Evolutionary conservation across 2,329 filamentous ascomycete species (phyloP).

Genomic region (Dothideomycetes sp.): DNA sequence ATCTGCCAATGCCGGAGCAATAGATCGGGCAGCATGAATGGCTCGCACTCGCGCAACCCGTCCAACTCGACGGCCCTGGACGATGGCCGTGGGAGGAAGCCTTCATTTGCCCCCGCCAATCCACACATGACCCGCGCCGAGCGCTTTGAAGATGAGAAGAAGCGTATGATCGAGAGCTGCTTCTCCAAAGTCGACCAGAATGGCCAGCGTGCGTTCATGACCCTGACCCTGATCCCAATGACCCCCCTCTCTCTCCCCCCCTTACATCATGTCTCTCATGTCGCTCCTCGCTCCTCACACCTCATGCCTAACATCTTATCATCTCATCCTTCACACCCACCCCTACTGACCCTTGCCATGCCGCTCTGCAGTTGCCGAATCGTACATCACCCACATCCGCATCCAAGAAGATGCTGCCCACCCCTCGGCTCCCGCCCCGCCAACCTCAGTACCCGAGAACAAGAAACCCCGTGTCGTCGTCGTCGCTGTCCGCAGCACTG

Average conservation of each 20-base stretch:
- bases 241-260: too few species aligned
- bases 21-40: slow-evolving; percentile 18
- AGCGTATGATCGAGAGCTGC: slow-evolving; percentile 86
- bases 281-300: too few species aligned
- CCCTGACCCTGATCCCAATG: too few species aligned
- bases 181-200: slow-evolving; percentile 84
- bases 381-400: slow-evolving; percentile 94
- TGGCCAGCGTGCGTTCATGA: slow-evolving; percentile 70
- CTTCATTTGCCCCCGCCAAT: background rate
- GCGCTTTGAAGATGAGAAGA: slow-evolving; percentile 93
- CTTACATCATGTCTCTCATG: too few species aligned
- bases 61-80: slow-evolving; percentile 6
- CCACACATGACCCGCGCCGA: slow-evolving; percentile 51
- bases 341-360: slow-evolving; percentile 3
- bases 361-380: slow-evolving; percentile 59
- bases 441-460: slow-evolving; percentile 59
- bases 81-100: slow-evolving; percentile 7
- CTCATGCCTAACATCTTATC: too few species aligned
- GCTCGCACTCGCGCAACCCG: slow-evolving; percentile 15
- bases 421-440: slow-evolving; percentile 76
- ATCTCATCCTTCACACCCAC: slow-evolving; percentile 9
- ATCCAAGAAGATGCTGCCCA: slow-evolving; percentile 79
- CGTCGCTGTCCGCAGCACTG: slow-evolving; percentile 84
- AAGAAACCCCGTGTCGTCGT: slow-evolving; percentile 91
- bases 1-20: too few species aligned